phyloP scores from a whole-genome alignment of 2,329 filamentous ascomycete species.

The Trichoderma gracile region DNA sequence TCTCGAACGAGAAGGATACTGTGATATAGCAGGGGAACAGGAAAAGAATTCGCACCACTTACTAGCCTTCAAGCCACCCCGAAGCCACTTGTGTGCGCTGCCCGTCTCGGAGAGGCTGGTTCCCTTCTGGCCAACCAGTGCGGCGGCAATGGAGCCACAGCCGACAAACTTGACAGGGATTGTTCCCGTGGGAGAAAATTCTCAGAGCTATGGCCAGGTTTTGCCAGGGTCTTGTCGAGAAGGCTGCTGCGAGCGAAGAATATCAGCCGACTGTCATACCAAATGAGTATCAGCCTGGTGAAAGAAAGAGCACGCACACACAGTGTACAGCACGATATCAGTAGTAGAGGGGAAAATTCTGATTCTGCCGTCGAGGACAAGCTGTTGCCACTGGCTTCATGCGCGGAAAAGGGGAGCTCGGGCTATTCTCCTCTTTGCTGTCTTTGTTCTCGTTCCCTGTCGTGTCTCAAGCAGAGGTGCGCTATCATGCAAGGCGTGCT shows the following conservation, averaged over 20 bases:
- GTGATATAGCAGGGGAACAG: neutral
- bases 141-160: conserved; percentile 22
- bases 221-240: neutral
- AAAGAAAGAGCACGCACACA: neutral
- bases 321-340: neutral
- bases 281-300: no score
- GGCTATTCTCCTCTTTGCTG: neutral
- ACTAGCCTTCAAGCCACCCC: conserved; percentile 17
- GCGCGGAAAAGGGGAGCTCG: conserved; percentile 1
- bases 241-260: conserved; percentile 6
- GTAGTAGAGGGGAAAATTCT: no score
- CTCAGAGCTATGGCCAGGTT: neutral
- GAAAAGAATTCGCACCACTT: conserved; percentile 11
- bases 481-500: conserved; percentile 24
- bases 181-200: conserved; percentile 21
- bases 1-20: neutral
- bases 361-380: neutral
- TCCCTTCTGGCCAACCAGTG: conserved; percentile 12
- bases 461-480: conserved; percentile 14
- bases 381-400: conserved; percentile 18
- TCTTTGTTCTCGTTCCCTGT: conserved; percentile 8
- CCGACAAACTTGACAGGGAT: conserved; percentile 20
- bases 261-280: conserved; percentile 12
- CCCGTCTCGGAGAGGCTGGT: conserved; percentile 25
- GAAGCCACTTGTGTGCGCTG: conserved; percentile 5